Conservation (phyloP, 140 eudicot species). For the Stevia rebaudiana region DNA sequence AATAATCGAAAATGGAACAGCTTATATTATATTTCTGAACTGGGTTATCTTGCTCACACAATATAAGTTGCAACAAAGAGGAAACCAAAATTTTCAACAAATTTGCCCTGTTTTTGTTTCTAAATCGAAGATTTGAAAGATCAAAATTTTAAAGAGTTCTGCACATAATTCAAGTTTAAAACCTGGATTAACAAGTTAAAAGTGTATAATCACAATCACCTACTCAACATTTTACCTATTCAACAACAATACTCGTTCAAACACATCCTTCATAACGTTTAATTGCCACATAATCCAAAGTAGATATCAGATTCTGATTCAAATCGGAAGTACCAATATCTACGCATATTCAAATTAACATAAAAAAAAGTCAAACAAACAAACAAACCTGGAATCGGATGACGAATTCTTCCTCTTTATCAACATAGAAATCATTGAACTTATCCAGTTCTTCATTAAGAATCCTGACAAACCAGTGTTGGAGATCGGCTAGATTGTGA, state of each 20-base stretch:
- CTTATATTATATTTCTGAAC: too few species aligned
- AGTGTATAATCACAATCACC: neutral
- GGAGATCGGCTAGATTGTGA: conserved; percentile 37
- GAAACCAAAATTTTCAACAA: too few species aligned
- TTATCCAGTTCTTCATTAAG: conserved; percentile 77
- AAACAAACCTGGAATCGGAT: conserved; percentile 75
- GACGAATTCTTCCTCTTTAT: conserved; percentile 80
- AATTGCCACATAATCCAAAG: neutral
- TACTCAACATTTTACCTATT: neutral
- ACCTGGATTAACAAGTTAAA: neutral
- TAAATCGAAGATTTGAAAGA: neutral
- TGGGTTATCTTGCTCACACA: too few species aligned
- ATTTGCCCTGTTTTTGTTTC: neutral
- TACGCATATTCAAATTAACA: neutral
- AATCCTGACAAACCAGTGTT: conserved; percentile 69
- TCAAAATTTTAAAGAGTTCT: neutral
- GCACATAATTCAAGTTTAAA: neutral
- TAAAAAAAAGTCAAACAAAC: neutral
- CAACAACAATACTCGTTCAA: neutral
- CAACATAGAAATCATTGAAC: conserved; percentile 93
- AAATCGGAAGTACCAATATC: neutral
- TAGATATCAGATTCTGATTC: neutral
- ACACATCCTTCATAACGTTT: too few species aligned
- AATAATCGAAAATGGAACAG: neutral
- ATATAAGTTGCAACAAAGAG: too few species aligned